phyloP scores from a whole-genome alignment of 805 yeast genomes.

The Myxozyma nipponensis region DNA sequence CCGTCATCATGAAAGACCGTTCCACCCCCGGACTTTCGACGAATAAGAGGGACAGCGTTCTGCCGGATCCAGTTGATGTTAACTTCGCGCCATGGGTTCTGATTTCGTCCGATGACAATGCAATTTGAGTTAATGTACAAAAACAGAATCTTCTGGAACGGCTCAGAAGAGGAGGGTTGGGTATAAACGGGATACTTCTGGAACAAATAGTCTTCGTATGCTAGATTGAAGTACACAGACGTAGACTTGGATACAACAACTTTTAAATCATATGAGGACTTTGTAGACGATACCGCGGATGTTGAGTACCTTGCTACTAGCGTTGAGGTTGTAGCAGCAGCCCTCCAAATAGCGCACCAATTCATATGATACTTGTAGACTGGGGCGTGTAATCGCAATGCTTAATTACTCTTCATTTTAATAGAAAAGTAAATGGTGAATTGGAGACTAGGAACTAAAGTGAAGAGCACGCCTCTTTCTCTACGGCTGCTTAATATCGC shows the following conservation, averaged over 20 bases:
- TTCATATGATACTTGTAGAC: neutral
- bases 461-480: too few species aligned
- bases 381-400: neutral
- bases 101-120: slow-evolving; percentile 94
- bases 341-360: too few species aligned
- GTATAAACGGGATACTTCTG: slow-evolving; percentile 50
- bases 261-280: slow-evolving; percentile 41
- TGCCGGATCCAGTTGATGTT: slow-evolving; percentile 54
- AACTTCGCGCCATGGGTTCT: slow-evolving; percentile 88
- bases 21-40: slow-evolving; percentile 93
- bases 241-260: slow-evolving; percentile 54
- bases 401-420: too few species aligned
- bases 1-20: slow-evolving; percentile 93
- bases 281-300: too few species aligned
- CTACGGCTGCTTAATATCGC: too few species aligned
- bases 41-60: slow-evolving; percentile 58
- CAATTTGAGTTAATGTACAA: slow-evolving; percentile 77
- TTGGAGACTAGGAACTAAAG: too few species aligned
- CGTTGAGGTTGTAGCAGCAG: too few species aligned
- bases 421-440: too few species aligned
- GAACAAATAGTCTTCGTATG: slow-evolving; percentile 77
- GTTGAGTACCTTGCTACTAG: too few species aligned
- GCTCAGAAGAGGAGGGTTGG: neutral
- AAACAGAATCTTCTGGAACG: slow-evolving; percentile 50
- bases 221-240: slow-evolving; percentile 72